Base-by-base conservation (phyloP, 139 green algal genomes). In the Chlamydomonas eustigma region DNA sequence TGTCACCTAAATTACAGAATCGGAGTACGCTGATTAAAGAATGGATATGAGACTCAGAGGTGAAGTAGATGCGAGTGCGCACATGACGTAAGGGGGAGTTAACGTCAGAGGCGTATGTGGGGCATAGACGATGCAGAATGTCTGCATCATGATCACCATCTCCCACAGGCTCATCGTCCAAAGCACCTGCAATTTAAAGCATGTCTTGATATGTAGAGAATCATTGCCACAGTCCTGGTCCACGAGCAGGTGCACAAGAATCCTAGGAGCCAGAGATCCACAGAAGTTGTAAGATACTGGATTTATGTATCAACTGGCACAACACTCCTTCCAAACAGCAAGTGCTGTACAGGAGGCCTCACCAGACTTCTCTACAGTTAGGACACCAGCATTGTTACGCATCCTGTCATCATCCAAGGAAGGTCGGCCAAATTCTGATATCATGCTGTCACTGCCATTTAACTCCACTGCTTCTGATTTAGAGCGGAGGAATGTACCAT, bases 41-140 rank as follows among this genome's bases (percentile, higher is more conserved):
- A 83, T 98, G 95, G 71, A 98, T 92, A 82, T 99, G 95, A 0
- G 80, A 91, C 93, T 85, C 82, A 8, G 87, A 95, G 6, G 95
- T 99, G 87, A 98, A 99, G 91, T 99, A 99, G 85, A 99, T 94
- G 81, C 95, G 91, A 4, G 95, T 98, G 64, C 94, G 90, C 51
- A 99, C 94, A 77, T 98, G 95, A n/a, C 95, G 85, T 74, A 97
- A 85, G 0, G 94, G 93, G 3, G 90, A 96, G 85, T 97, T 97
- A 69, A 99, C 91, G 82, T 96, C 90, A 1, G 91, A 85, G 32
- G 95, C 93, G 73, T 97, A 98, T 6, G 89, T 92, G 50, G 91
- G 92, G 79, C 89, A 95, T 38, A 97, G 82, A 1, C 51, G 52
- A 44, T 82, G 77, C 22, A 76, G 50, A 4, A 63, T 80, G 32